These are phyloP conservation scores for Porcisia deanei DNA, from an alignment of 208 protist genomes.

Conservation along the genomic window DNA sequence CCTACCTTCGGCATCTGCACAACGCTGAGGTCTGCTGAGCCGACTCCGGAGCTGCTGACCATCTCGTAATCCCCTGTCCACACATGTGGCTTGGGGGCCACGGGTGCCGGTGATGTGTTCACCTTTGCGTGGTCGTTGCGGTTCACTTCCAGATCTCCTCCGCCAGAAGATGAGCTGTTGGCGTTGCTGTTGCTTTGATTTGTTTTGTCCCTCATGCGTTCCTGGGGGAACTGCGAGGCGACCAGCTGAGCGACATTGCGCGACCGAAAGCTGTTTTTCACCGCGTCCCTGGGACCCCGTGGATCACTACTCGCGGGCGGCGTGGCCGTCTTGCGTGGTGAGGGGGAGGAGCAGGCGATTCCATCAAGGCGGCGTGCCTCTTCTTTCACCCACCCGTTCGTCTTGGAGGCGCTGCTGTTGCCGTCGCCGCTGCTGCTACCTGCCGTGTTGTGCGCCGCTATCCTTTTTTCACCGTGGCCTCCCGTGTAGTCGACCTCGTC, in stretches of 20 bases:
- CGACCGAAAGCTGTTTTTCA: neutral
- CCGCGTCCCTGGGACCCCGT: neutral
- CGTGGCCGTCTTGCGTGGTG: neutral
- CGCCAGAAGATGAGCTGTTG: constrained; percentile 11
- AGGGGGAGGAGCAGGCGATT: neutral
- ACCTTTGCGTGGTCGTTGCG: constrained; percentile 1
- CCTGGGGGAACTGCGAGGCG: constrained; percentile 24
- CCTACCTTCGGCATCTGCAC: constrained; percentile 21
- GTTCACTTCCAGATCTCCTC: neutral
- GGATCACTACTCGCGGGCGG: neutral
- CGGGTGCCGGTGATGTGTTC: constrained; percentile 11
- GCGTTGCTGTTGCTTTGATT: constrained; percentile 1
- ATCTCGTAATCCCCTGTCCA: constrained; percentile 30
- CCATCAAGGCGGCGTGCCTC: constrained; percentile 29
- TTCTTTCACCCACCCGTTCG: constrained; percentile 36
- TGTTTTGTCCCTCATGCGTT: constrained; percentile 10
- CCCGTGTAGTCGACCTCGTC: neutral
- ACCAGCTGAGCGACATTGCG: constrained; percentile 8
- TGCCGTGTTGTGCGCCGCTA: neutral
- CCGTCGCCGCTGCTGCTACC: neutral
- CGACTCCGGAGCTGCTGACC: constrained; percentile 1
- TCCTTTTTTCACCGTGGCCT: neutral
- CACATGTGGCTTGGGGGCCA: constrained; percentile 15
- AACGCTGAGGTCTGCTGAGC: neutral
- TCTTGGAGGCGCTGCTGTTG: neutral